Conservation (phyloP, 768 basidiomycete species). For the Suillus cothurnatus region DNA sequence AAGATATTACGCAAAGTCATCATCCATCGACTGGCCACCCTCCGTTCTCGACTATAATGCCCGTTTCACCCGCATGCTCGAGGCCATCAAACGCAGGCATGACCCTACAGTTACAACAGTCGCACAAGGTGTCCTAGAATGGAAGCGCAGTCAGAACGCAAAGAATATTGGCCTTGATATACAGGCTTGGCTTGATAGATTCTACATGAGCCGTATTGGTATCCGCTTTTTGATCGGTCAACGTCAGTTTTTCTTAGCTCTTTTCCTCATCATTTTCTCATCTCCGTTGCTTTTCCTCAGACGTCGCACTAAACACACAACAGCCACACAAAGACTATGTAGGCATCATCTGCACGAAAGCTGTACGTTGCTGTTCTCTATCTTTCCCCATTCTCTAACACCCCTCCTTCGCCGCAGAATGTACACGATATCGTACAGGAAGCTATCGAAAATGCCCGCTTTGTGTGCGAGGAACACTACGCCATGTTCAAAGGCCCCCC, state of each 20-base stretch:
- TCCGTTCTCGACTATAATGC: constrained; percentile 93
- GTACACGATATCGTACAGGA: constrained; percentile 98
- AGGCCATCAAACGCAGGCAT: constrained; percentile 90
- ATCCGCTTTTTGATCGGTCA: constrained; percentile 98
- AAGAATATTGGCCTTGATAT: constrained; percentile 82
- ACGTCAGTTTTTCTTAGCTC: constrained; percentile 52
- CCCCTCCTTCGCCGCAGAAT: constrained; percentile 50
- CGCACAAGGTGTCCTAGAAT: constrained; percentile 94
- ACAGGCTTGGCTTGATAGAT: constrained; percentile 94
- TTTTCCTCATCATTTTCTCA: constrained; percentile 8
- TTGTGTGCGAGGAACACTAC: constrained; percentile 94
- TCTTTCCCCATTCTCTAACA: constrained; percentile 8
- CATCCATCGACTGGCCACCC: constrained; percentile 79
- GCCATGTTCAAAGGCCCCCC: constrained; percentile 96
- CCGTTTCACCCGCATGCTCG: constrained; percentile 83
- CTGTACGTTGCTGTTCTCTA: constrained; percentile 50
- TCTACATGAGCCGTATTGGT: constrained; percentile 94
- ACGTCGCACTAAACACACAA: constrained; percentile 92
- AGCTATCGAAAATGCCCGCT: constrained; percentile 96
- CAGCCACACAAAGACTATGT: constrained; percentile 91
- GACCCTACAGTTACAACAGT: constrained; percentile 98
- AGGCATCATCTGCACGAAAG: constrained; percentile 94
- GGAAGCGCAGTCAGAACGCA: constrained; percentile 78
- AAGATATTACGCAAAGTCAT: constrained; percentile 86
- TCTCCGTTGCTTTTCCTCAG: constrained; percentile 39